Evolutionary conservation across 108 stramenopile genomes (phyloP), one percentile per base, ranked within the genome.

Genomic region (Bacterosira constricta): DNA sequence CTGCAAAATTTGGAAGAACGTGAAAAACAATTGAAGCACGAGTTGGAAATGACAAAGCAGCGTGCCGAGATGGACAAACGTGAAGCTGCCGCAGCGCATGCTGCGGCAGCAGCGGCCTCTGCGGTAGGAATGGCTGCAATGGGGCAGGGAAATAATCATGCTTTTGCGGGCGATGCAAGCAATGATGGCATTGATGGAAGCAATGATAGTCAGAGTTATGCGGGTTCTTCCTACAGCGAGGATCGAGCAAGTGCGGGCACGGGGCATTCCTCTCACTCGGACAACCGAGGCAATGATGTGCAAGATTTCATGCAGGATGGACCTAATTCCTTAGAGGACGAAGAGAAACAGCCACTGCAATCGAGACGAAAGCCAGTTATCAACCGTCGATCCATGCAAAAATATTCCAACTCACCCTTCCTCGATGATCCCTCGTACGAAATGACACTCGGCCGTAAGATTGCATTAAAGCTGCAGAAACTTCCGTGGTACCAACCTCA

Each of bases 401-500:
- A 59, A 17, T 63, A 63, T 39, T 36, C 25, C 3, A 54, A 66
- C 13, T 73, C 79, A 2, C 47, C 71, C 21, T 81, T 81, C 50
- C 71, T 81, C 25, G n/a, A 61, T 46, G 82, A 83, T 50, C 66
- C 72, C 0, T 50, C 46, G 2, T 35, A 78, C 59, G 84, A 87
- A 60, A 94, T 94, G 93, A 94, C 90, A 4, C 74, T 32, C 7
- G 86, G 85, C 18, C 76, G 93, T 26, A 70, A 79, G 23, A 79
- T 94, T 32, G 93, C 93, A 13, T 52, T 90, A 30, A 56, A 42
- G 4, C 57, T 90, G 21, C 54, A 78, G 41, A 73, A 78, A 12
- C 74, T 52, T 54, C 68, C 73, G 30, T 94, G 88, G 86, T 94
- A 94, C 73, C 83, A 91, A 77, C 93, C 93, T 5, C 59, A 46